These are phyloP conservation scores for Penicillium dipodomyicola DNA, from an alignment of 495 filamentous ascomycete species.

Conservation along the genomic window DNA sequence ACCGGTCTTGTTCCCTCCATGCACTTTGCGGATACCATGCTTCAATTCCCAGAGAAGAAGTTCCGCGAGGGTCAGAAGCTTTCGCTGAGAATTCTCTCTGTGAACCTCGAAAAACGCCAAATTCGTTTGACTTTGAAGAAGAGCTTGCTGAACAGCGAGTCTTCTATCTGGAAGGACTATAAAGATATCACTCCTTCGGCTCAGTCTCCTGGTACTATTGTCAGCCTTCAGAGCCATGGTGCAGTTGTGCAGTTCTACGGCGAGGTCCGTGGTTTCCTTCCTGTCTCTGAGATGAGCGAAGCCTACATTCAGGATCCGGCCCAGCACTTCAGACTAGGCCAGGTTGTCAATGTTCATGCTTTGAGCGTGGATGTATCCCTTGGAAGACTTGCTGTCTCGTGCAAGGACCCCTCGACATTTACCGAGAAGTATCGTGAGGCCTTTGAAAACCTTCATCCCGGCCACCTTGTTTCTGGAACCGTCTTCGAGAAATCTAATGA, in stretches of 20 bases:
- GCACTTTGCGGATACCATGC: slow-evolving; percentile 81
- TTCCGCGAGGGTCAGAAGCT: slow-evolving; percentile 85
- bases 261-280: slow-evolving; percentile 75
- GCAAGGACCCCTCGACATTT: slow-evolving; percentile 80
- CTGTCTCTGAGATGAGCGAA: slow-evolving; percentile 95
- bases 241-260: slow-evolving; percentile 95
- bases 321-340: slow-evolving; percentile 84
- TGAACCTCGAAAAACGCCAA: slow-evolving; percentile 69
- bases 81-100: slow-evolving; percentile 79
- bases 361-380: slow-evolving; percentile 70
- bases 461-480: slow-evolving; percentile 68
- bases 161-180: slow-evolving; percentile 71
- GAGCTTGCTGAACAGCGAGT: slow-evolving; percentile 83
- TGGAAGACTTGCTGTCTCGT: slow-evolving; percentile 78
- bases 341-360: slow-evolving; percentile 85
- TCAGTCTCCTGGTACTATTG: slow-evolving; percentile 78
- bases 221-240: slow-evolving; percentile 72
- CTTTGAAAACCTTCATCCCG: slow-evolving; percentile 66
- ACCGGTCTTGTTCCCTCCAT: slow-evolving; percentile 80
- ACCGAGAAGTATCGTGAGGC: slow-evolving; percentile 71
- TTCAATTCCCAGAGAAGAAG: slow-evolving; percentile 93
- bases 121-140: slow-evolving; percentile 93
- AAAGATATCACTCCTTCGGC: slow-evolving; percentile 63
- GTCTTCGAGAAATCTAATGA: slow-evolving; percentile 84
- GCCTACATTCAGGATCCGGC: slow-evolving; percentile 85